Base-by-base conservation (phyloP, 2,329 filamentous ascomycete genomes). In the Ophiocordyceps sinensis region DNA sequence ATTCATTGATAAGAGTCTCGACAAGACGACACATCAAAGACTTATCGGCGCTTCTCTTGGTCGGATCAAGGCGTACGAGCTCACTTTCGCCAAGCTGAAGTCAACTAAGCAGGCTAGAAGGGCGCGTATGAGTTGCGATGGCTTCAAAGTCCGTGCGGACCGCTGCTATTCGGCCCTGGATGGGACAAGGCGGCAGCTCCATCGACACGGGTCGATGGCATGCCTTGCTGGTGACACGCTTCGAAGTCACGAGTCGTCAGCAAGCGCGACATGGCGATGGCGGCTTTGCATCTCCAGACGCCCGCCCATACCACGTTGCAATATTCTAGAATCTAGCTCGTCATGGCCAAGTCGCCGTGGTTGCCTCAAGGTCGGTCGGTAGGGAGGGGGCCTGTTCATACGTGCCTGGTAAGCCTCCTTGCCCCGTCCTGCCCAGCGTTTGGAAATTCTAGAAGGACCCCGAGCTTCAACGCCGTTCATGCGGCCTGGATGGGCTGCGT, bases 301-400 rank as follows among this genome's bases (percentile, higher is more conserved):
- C n/a, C n/a, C 15, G 13, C 21, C 19, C 36, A 44, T 39, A 28
- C 39, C 40, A 44, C 40, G 40, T 42, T 42, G 40, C 40, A 42
- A 36, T 13, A 39, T 39, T 13, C 17, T 12, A 15, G 15, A 19
- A 17, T 19, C 12, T 19, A 14, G 36, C 26, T n/a, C 28, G 11
- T 38, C 28, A 21, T 29, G 29, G 23, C 23, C 14, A 15, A 34
- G 14, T 14, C 32, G 32, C 32, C 14, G n/a, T 14, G 15, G 14
- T 9, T 34, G 14, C 32, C 14, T 14, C 14, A 34, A 15, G 29
- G 14, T 23, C 23, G n/a, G n/a, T n/a, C n/a, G n/a, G 7, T 23
- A 31, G 4, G 14, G 29, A 12, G 29, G 29, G 29, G 3, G 14
- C 11, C 11, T n/a, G 9, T 12, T 13, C 29, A 31, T 5, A n/a